Evolutionary conservation across 73 alveolate species (phyloP).

Genomic region (Paramecium octaurelia): DNA sequence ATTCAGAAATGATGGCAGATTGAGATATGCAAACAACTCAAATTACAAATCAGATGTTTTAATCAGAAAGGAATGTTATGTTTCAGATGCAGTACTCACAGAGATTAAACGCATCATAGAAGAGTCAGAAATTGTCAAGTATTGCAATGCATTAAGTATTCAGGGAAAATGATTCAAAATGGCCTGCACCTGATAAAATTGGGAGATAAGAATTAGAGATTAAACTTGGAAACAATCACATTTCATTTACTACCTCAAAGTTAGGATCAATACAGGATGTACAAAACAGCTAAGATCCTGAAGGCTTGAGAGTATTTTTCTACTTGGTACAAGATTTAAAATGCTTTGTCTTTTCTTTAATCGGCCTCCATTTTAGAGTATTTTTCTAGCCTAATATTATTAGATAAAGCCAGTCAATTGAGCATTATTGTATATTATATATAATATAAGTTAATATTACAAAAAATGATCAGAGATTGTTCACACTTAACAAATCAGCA

Average conservation of each 20-base stretch:
- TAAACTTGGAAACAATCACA: conserved; percentile 72
- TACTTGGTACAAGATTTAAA: conserved; percentile 85
- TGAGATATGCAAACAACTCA: conserved; percentile 95
- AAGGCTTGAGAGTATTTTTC: conserved; percentile 84
- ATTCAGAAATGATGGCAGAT: conserved; percentile 89
- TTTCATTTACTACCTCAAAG: conserved; percentile 86
- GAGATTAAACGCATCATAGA: conserved; percentile 81
- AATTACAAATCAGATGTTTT: conserved; percentile 82
- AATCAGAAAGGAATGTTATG: conserved; percentile 89
- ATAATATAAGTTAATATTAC: background rate
- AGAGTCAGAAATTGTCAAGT: conserved; percentile 88
- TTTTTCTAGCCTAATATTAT: background rate
- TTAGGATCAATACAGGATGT: conserved; percentile 86
- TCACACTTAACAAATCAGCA: conserved; percentile 38
- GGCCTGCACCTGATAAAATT: conserved; percentile 90
- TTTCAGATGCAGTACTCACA: conserved; percentile 69
- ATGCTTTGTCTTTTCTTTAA: conserved; percentile 81
- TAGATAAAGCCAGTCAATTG: conserved; percentile 17
- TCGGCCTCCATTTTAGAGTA: conserved; percentile 90
- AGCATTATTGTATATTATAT: background rate
- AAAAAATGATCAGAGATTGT: conserved; percentile 8
- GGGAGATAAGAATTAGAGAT: conserved; percentile 97
- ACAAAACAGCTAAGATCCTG: conserved; percentile 86
- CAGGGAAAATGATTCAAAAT: conserved; percentile 82
- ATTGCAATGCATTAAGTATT: background rate